A percentile compares a stretch with the other conserved stretches of the same genome.
Conservation (phyloP, 805 yeast species). For the Starmerella gropengiesseri region DNA sequence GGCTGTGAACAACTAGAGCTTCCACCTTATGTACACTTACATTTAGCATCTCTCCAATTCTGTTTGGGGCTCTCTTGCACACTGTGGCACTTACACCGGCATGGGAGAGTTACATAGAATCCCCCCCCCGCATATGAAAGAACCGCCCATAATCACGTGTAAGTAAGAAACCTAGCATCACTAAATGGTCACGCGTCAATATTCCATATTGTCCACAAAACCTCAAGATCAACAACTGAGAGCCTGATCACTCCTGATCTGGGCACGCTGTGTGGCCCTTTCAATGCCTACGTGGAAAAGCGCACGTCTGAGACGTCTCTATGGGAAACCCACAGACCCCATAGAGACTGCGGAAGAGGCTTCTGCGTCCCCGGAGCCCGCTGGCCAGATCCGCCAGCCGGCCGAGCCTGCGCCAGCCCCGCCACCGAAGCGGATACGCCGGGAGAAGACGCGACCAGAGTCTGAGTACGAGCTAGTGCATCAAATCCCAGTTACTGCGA, state of each 20-base stretch:
- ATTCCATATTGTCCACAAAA: no score
- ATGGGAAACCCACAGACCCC: slow-evolving; percentile 20
- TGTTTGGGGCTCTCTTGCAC: no score
- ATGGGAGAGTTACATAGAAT: no score
- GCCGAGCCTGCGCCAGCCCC: slow-evolving; percentile 17
- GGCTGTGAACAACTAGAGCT: no score
- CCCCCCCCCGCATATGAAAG: no score
- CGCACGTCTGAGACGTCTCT: slow-evolving; percentile 19
- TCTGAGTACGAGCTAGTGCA: slow-evolving; percentile 23
- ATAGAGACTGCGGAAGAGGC: slow-evolving; percentile 10
- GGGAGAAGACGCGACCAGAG: slow-evolving; percentile 25
- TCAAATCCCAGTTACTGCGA: slow-evolving; percentile 47
- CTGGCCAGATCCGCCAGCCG: not conserved
- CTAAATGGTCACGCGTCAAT: no score
- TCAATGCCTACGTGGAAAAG: slow-evolving; percentile 15
- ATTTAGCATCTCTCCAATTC: no score
- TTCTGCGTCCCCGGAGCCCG: slow-evolving; percentile 2
- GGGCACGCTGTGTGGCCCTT: not conserved
- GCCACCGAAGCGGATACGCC: slow-evolving; percentile 21
- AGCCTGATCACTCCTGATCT: not conserved
- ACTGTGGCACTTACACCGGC: no score
- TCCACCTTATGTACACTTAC: no score
- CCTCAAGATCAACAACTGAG: no score
- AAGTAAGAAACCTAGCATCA: no score
- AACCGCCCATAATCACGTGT: no score